Evolutionary conservation across 768 basidiomycete genomes (phyloP), one percentile per base, ranked within the genome.

Genomic region (Trametes coccinea): DNA sequence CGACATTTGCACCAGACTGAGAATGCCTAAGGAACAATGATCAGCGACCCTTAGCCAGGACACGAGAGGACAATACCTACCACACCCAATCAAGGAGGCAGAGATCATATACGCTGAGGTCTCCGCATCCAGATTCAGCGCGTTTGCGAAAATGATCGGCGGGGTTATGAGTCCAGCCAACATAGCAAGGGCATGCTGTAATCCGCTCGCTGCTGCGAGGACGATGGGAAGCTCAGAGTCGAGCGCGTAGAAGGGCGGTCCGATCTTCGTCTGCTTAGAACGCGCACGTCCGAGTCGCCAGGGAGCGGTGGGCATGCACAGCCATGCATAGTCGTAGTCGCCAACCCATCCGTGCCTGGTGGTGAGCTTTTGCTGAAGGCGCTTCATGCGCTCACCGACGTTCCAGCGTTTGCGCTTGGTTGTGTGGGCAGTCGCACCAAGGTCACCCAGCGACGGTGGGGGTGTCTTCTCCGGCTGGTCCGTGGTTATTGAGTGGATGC

Each of bases 101-200:
- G 90, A 92, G 65, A 93, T 84, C 86, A 93, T 84, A 69, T 93
- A 94, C 0, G 88, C 77, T 10, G 86, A 86, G 2, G 80, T 84
- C 30, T 73, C 73, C 2, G 79, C 68, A 51, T 89, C 85, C 17
- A 92, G 74, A 60, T 75, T 84, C 40, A 93, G 74, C 4, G 84
- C 71, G 53, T 81, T 83, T 0, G 89, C 84, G 66, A 93, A 87
- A 60, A 92, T 89, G 67, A 92, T 92, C 0, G 92, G 91, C 0
- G 91, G 92, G 0, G 89, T 90, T 67, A 93, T 91, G 45, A 92
- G 77, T 2, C 89, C 90, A 2, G 89, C 90, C 14, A 92, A 80
- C 91, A 93, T 93, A 2, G 89, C 90, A 9, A 92, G 82, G 1
- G 88, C 82, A 69, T 92, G 90, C 67, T 89, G 88, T 14, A 89